These are phyloP conservation scores for Sporisorium scitamineum DNA, from an alignment of 1,284 basidiomycete species.

Conservation along the genomic window DNA sequence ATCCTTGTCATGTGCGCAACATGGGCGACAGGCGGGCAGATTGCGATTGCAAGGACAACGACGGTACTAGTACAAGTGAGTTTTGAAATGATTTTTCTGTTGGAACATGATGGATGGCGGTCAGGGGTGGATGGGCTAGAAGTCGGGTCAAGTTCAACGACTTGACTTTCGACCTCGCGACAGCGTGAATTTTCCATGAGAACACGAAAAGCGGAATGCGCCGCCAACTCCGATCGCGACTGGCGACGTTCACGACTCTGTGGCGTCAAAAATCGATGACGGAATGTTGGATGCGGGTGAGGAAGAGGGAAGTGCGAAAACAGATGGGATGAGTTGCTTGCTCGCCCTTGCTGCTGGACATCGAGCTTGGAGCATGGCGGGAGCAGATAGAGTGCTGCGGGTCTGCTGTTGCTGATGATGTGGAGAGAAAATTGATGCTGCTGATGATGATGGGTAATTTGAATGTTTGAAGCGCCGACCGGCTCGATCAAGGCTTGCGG, in stretches of 20 bases:
- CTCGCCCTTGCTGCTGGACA: constrained; percentile 9
- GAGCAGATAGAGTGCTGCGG: constrained; percentile 35
- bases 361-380: constrained; percentile 19
- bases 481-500: constrained; percentile 63
- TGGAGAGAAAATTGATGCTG: constrained; percentile 27
- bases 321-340: not conserved
- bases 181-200: constrained; percentile 14
- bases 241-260: not conserved
- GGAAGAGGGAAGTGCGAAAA: not conserved
- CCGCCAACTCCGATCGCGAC: not conserved
- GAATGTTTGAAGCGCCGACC: constrained; percentile 9
- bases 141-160: not conserved
- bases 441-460: constrained; percentile 34
- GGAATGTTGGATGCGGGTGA: not conserved
- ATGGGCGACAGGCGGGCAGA: constrained; percentile 9
- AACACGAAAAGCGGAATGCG: not conserved
- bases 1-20: constrained; percentile 8
- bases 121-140: not conserved
- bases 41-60: constrained; percentile 15
- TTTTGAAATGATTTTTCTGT: constrained; percentile 26
- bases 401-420: constrained; percentile 41
- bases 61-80: constrained; percentile 43
- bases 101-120: constrained; percentile 25
- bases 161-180: not conserved
- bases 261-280: not conserved